Evolutionary conservation across 78 protist genomes (phyloP).

Genomic region (Tieghemostelium lacteum): DNA sequence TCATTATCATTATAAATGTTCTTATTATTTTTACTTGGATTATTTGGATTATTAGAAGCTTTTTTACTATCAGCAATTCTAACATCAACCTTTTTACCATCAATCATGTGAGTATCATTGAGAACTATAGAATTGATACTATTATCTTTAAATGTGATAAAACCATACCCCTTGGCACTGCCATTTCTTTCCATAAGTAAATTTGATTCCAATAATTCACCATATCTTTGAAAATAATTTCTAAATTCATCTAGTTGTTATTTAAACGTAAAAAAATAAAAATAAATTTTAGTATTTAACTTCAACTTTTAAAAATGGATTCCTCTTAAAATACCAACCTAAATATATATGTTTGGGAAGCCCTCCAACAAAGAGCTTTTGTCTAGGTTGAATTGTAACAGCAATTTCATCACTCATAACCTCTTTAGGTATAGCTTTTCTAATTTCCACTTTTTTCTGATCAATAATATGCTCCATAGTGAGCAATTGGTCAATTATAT

Average conservation of each 20-base stretch:
- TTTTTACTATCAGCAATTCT: slow-evolving; percentile 59
- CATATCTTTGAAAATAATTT: slow-evolving; percentile 37
- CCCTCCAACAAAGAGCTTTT: slow-evolving; percentile 70
- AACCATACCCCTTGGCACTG: slow-evolving; percentile 48
- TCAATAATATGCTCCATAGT: slow-evolving; percentile 29
- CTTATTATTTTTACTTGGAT: neutral
- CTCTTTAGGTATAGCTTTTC: slow-evolving; percentile 76
- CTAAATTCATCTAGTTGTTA: slow-evolving; percentile 3
- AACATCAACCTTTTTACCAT: slow-evolving; percentile 65
- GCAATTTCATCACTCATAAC: slow-evolving; percentile 50
- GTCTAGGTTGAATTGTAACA: slow-evolving; percentile 27
- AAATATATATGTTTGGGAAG: slow-evolving; percentile 29
- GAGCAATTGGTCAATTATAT: slow-evolving; percentile 21
- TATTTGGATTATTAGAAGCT: neutral
- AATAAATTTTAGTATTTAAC: neutral
- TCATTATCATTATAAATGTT: too few relatives aligned
- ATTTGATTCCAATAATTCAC: slow-evolving; percentile 50
- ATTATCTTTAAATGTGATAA: slow-evolving; percentile 51
- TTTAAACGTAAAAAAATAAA: neutral
- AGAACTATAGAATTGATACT: slow-evolving; percentile 4
- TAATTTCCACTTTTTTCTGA: slow-evolving; percentile 52
- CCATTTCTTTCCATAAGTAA: slow-evolving; percentile 53
- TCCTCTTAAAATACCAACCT: slow-evolving; percentile 1
- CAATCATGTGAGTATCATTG: slow-evolving; percentile 19
- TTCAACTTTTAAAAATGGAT: too few relatives aligned